Conservation (phyloP, 371 early-diverging fungal species). For the Circinella umbellata region DNA sequence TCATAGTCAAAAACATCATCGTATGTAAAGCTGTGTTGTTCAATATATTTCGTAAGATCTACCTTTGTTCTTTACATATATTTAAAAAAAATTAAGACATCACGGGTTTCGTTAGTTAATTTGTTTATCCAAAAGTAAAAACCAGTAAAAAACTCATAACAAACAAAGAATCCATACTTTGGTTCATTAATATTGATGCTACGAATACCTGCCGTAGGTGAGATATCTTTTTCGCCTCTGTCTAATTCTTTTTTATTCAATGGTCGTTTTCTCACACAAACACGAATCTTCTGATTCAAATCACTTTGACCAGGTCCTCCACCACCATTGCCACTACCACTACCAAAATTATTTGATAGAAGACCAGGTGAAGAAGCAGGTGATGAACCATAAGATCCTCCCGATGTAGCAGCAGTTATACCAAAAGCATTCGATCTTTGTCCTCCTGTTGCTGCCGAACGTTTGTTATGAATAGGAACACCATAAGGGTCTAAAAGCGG, state of each 20-base stretch:
- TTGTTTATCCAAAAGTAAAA: too few species aligned
- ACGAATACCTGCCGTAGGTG: conserved; percentile 64
- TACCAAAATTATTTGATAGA: not conserved
- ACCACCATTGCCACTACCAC: too few species aligned
- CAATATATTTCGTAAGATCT: conserved; percentile 94
- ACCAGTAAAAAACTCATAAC: not conserved
- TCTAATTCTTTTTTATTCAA: conserved; percentile 82
- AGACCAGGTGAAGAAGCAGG: conserved; percentile 15
- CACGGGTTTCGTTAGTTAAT: too few species aligned
- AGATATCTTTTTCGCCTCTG: conserved; percentile 84
- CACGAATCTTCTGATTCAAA: conserved; percentile 83
- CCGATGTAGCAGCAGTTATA: conserved; percentile 14
- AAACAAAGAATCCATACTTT: conserved; percentile 61
- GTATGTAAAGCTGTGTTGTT: conserved; percentile 92
- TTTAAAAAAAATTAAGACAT: not conserved
- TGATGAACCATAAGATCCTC: conserved; percentile 17
- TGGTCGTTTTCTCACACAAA: conserved; percentile 95
- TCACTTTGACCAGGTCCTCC: conserved; percentile 29
- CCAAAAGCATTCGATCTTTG: conserved; percentile 21
- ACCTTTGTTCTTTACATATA: conserved; percentile 73
- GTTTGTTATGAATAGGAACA: conserved; percentile 28
- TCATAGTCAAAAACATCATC: conserved; percentile 94
- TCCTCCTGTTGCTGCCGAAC: not conserved
- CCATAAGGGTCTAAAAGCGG: conserved; percentile 52
- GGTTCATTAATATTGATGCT: conserved; percentile 86